phyloP scores from a whole-genome alignment of 1,139 yeast genomes.

The Arxiozyma slooffiae region DNA sequence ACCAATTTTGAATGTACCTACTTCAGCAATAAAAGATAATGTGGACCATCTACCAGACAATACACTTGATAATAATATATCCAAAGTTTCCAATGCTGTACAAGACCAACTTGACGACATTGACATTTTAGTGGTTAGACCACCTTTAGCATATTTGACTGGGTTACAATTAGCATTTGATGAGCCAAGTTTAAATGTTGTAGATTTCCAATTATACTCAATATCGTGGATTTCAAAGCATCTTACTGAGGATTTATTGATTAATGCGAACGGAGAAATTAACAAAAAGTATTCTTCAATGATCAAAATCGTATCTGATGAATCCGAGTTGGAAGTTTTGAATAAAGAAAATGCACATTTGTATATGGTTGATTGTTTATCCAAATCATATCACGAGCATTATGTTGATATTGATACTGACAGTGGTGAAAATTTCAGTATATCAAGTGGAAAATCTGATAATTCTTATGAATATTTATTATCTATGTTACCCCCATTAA shows the following conservation, averaged over 20 bases:
- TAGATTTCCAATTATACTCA: constrained; percentile 22
- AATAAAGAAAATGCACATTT: constrained; percentile 11
- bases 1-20: background rate
- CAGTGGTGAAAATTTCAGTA: constrained; percentile 1
- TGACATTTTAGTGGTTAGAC: constrained; percentile 23
- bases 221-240: constrained; percentile 2
- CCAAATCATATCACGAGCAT: constrained; percentile 6
- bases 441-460: background rate
- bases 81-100: background rate
- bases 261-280: constrained; percentile 1
- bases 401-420: background rate
- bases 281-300: constrained; percentile 5
- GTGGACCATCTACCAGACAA: background rate
- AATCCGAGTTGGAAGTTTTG: constrained; percentile 11
- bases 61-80: background rate
- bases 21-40: background rate
- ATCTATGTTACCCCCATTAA: background rate
- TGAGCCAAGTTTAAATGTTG: constrained; percentile 26
- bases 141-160: constrained; percentile 13
- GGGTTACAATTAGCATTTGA: constrained; percentile 30
- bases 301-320: constrained; percentile 13
- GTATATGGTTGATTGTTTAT: constrained; percentile 20
- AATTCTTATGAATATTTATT: background rate
- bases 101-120: constrained; percentile 15
- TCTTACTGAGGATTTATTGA: background rate